phyloP scores from a whole-genome alignment of 169 alveolate genomes.

The Ichthyophthirius multifiliis region DNA sequence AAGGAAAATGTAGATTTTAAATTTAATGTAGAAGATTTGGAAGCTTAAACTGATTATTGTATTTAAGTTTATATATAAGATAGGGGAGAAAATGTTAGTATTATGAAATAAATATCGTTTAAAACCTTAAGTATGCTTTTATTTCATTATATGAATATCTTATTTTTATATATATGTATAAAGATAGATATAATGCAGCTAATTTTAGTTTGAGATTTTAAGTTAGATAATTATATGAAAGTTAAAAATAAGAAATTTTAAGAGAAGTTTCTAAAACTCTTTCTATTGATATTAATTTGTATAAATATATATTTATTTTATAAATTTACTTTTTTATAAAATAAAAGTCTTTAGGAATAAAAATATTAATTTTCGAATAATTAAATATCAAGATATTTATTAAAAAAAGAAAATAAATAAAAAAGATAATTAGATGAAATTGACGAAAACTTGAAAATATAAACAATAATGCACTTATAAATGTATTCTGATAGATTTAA shows the following conservation, averaged over 20 bases:
- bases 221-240: background rate
- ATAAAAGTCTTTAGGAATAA: no score
- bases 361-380: no score
- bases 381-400: no score
- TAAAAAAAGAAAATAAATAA: background rate
- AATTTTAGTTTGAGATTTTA: background rate
- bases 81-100: conserved; percentile 25
- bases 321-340: background rate
- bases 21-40: background rate
- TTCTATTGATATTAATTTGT: background rate
- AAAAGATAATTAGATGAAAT: background rate
- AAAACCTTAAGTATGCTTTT: no score
- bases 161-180: background rate
- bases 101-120: background rate
- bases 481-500: background rate
- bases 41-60: conserved; percentile 20
- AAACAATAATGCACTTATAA: background rate
- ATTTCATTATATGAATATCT: background rate
- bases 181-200: background rate
- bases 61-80: conserved; percentile 10
- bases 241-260: background rate
- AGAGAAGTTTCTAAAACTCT: background rate
- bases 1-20: background rate
- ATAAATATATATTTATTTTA: background rate
- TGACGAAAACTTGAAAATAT: background rate